A percentile compares a stretch with the other conserved stretches of the same genome.
These are phyloP conservation scores for Sanghuangporus weigelae DNA, from an alignment of 1,284 basidiomycete species.

Conservation along the genomic window DNA sequence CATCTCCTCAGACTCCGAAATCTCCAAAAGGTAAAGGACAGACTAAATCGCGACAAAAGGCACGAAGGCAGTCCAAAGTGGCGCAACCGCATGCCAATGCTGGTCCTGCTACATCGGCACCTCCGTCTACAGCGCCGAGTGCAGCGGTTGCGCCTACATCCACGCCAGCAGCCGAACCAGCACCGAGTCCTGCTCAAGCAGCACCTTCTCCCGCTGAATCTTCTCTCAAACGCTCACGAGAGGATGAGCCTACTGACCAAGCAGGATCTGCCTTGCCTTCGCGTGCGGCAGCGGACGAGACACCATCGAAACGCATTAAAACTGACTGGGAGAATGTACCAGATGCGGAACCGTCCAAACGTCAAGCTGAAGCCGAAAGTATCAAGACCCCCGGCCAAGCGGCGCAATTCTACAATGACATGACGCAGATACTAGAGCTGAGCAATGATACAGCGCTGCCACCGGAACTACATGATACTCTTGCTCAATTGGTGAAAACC, in stretches of 20 bases:
- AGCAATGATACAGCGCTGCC: constrained; percentile 37
- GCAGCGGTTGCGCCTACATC: constrained; percentile 25
- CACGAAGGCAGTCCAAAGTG: constrained; percentile 33
- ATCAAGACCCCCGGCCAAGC: constrained; percentile 66
- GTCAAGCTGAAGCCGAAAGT: constrained; percentile 48
- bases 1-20: constrained; percentile 31
- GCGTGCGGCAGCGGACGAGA: constrained; percentile 39
- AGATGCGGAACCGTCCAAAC: constrained; percentile 48
- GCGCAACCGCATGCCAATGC: constrained; percentile 29
- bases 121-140: constrained; percentile 23
- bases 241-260: constrained; percentile 41
- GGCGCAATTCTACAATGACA: constrained; percentile 51
- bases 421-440: constrained; percentile 56
- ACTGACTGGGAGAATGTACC: constrained; percentile 61
- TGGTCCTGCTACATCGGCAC: constrained; percentile 28
- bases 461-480: constrained; percentile 51
- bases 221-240: constrained; percentile 51
- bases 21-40: constrained; percentile 34
- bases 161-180: constrained; percentile 30
- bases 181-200: constrained; percentile 25
- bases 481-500: constrained; percentile 58
- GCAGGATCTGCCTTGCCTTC: constrained; percentile 26
- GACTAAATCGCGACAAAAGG: constrained; percentile 32
- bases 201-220: constrained; percentile 23
- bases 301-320: constrained; percentile 65